Conservation (phyloP, 345 rosid genomes). For the Microthlaspi erraticum region DNA sequence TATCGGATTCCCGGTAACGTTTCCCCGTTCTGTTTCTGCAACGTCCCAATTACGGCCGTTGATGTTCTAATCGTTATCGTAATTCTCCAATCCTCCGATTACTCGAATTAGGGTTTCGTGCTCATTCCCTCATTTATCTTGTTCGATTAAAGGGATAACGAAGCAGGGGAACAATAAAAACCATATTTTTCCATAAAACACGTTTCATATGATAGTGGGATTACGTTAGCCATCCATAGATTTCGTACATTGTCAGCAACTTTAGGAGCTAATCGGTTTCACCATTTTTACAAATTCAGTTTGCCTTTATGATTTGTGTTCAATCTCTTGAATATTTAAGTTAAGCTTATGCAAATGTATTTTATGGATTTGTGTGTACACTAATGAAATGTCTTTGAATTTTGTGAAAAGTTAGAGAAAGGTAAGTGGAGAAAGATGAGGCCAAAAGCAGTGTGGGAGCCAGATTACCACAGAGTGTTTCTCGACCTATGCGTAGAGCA, state of each 20-base stretch:
- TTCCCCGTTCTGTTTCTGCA: constrained; percentile 4
- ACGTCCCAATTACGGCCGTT: background rate
- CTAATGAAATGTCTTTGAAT: background rate
- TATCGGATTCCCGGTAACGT: constrained; percentile 30
- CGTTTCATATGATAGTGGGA: constrained; percentile 12
- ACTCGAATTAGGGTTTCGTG: constrained; percentile 37
- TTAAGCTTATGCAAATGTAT: constrained; percentile 18
- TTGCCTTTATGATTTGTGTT: constrained; percentile 3
- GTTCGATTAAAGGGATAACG: background rate
- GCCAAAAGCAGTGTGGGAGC: constrained; percentile 57
- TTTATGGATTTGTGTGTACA: background rate
- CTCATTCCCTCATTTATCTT: background rate
- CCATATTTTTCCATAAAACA: background rate
- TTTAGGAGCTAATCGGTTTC: background rate
- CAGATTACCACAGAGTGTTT: constrained; percentile 50
- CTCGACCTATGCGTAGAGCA: constrained; percentile 52
- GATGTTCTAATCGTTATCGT: background rate
- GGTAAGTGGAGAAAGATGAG: constrained; percentile 47
- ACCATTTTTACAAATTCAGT: background rate
- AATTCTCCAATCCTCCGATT: background rate
- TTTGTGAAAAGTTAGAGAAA: constrained; percentile 30
- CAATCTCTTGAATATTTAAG: too few species aligned
- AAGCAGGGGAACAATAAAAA: background rate
- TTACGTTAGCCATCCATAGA: background rate
- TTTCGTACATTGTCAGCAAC: background rate